Evolutionary conservation across 164 flowering plant genomes (phyloP).

Genomic region (Litsea cubeba): DNA sequence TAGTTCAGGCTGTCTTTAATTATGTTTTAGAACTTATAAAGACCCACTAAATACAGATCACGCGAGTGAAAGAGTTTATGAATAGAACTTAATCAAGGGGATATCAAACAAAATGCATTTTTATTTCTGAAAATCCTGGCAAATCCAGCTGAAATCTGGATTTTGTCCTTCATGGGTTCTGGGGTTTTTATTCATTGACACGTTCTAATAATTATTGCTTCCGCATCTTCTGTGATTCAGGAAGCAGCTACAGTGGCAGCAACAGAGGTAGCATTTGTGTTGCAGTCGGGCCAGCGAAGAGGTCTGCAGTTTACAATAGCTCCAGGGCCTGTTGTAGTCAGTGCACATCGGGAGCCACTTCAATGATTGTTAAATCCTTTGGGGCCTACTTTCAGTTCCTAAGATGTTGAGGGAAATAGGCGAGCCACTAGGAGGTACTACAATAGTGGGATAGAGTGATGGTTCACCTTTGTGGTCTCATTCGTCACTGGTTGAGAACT

Average conservation of each 20-base stretch:
- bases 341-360: conserved; percentile 38
- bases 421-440: neutral
- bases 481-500: neutral
- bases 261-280: conserved; percentile 79
- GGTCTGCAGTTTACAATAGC: conserved; percentile 69
- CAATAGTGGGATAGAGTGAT: conserved; percentile 9
- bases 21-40: no score
- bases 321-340: conserved; percentile 25
- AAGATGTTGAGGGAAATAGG: neutral
- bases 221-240: conserved; percentile 23
- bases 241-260: conserved; percentile 84
- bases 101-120: no score
- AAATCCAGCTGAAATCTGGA: no score
- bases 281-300: conserved; percentile 66
- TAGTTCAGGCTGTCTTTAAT: no score
- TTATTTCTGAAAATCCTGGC: no score
- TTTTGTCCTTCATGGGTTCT: no score
- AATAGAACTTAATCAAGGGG: no score
- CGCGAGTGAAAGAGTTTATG: no score
- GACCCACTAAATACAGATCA: no score
- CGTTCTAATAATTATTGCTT: neutral
- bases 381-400: neutral
- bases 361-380: conserved; percentile 8
- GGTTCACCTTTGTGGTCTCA: neutral
- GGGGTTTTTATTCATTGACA: no score